These are phyloP conservation scores for Silene vulgaris DNA, from an alignment of 179 eudicot genomes.

Conservation along the genomic window DNA sequence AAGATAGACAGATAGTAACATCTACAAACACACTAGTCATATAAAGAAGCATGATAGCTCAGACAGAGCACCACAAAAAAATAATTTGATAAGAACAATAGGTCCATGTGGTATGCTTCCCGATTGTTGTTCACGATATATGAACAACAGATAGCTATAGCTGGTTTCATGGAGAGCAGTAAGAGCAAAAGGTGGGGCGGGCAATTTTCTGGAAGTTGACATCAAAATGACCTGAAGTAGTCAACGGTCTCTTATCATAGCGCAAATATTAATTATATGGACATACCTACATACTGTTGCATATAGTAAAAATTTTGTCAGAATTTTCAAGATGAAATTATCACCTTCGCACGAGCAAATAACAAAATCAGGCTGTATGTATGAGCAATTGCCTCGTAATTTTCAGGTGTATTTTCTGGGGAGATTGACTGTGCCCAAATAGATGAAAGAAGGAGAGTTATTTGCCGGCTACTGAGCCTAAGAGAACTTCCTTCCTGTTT, in stretches of 20 bases:
- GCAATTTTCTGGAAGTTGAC: neutral
- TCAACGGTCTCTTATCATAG: neutral
- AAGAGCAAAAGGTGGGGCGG: neutral
- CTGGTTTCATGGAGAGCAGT: neutral
- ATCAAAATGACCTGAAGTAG: neutral
- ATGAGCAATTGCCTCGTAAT: slow-evolving; percentile 95
- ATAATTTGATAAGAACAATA: neutral
- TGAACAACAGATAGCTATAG: neutral
- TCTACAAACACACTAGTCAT: neutral
- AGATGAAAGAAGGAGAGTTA: slow-evolving; percentile 78
- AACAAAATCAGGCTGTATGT: slow-evolving; percentile 87
- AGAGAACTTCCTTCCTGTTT: slow-evolving; percentile 66
- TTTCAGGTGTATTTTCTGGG: slow-evolving; percentile 73
- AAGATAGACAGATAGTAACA: neutral
- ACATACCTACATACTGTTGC: neutral
- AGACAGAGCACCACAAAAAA: neutral
- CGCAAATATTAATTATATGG: neutral
- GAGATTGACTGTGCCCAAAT: slow-evolving; percentile 88
- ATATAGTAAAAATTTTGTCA: neutral
- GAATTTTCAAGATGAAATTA: slow-evolving; percentile 5
- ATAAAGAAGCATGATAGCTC: neutral
- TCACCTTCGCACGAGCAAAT: slow-evolving; percentile 85
- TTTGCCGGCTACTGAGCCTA: slow-evolving; percentile 84
- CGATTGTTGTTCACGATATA: neutral
- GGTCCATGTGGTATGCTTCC: neutral